Evolutionary conservation across 805 yeast species (phyloP), one percentile per base, ranked within the genome.

Genomic region (Teunomyces stri): DNA sequence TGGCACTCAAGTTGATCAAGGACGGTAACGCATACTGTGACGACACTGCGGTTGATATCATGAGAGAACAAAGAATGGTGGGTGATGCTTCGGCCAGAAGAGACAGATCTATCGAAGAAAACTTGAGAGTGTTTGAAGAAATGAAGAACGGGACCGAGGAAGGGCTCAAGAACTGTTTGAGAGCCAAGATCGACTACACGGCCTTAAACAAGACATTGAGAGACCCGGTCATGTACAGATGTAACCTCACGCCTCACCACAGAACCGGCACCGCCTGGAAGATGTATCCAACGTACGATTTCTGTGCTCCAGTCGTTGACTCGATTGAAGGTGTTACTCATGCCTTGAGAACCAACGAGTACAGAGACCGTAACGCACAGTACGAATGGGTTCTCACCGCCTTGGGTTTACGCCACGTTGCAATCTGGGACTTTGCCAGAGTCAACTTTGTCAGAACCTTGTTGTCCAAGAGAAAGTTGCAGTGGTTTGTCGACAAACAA

Each of bases 1-100:
- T 81, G 52, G 94, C 96, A 51, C 66, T 92, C 51, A 72, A 87
- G 66, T 69, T 92, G 83, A 94, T 94, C 77, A 88, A 89, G 71
- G 96, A 87, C 49, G 98, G 97, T 53, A 85, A 88, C 57, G 99
- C 99, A 38, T 94, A 94, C 75, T 88, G 96, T 76, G 99, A 94
- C 65, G 98, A 94, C 64, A 94, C 99, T 40, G 88, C 91, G 45
- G 81, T 82, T 59, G 98, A 92, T 63, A 78, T 81, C 68, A 94
- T 94, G 99, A 87, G 99, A 75, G 96, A 91, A 64, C 96, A 94
- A 78, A 88, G 99, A 80, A 89, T 89, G 88, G 97, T 89, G 54
- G 99, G 99, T 69, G 84, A 89, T 57, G 85, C 95, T 47, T 87
- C 96, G 43, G 84, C 80, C 42, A 87, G 97, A 76, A 87, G 99